Evolutionary conservation across 805 yeast genomes (phyloP).

Genomic region (Nadsonia fulvescens): DNA sequence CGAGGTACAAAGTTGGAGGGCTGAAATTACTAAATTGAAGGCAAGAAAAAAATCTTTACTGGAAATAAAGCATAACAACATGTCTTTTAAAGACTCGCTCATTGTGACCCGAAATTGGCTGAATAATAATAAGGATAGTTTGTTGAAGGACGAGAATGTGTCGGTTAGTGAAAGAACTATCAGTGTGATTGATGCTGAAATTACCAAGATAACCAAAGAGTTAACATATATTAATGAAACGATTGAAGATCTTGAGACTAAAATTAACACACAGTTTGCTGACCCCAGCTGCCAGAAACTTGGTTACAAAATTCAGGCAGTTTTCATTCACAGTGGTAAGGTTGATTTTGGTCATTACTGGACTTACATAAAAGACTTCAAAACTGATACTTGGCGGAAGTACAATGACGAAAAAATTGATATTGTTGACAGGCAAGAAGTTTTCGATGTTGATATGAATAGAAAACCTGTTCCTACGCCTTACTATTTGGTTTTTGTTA

Average conservation of each 20-base stretch:
- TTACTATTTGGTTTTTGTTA: conserved; percentile 72
- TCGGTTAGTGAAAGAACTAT: conserved; percentile 14
- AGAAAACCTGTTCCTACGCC: conserved; percentile 78
- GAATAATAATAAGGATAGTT: too few relatives aligned
- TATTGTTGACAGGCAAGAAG: conserved; percentile 41
- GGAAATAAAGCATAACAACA: conserved; percentile 20
- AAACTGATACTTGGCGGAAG: conserved; percentile 53
- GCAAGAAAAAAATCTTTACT: too few relatives aligned
- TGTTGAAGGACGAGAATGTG: conserved; percentile 7
- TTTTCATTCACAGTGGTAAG: conserved; percentile 88
- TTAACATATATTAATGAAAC: conserved; percentile 23
- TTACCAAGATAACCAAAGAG: too few relatives aligned
- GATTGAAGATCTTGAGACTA: conserved; percentile 27
- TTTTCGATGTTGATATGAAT: conserved; percentile 14
- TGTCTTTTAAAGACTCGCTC: conserved; percentile 33
- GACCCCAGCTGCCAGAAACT: conserved; percentile 37
- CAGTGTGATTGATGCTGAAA: too few relatives aligned
- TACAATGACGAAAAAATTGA: conserved; percentile 93
- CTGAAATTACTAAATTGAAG: conserved; percentile 11
- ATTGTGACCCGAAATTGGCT: conserved; percentile 41
- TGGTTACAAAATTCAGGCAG: conserved; percentile 75
- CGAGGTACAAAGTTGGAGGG: conserved; percentile 45
- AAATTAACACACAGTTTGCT: conserved; percentile 43
- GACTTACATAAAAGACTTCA: conserved; percentile 75
- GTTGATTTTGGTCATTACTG: conserved; percentile 96